Conservation (phyloP, 305 asterid species). For the Solanum hybrid region DNA sequence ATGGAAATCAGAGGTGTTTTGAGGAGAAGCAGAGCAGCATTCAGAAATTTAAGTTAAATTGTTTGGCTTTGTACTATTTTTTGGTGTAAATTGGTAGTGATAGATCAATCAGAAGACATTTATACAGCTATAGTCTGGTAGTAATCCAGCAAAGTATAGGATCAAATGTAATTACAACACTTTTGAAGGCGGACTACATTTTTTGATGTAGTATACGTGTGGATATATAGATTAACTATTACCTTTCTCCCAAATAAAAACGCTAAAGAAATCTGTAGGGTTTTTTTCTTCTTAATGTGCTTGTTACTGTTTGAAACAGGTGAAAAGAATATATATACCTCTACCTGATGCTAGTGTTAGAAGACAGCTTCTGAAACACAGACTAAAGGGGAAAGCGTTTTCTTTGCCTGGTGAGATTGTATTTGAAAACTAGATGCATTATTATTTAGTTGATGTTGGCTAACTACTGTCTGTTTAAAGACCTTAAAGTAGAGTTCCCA, state of each 20-base stretch:
- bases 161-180: not conserved
- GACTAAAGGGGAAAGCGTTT: constrained; percentile 77
- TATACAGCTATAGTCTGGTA: not conserved
- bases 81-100: not conserved
- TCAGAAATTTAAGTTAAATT: not conserved
- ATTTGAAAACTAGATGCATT: not conserved
- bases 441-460: not conserved
- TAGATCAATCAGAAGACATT: not conserved
- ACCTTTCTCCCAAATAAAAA: not conserved
- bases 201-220: not conserved
- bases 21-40: not conserved
- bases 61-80: not conserved
- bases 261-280: not conserved
- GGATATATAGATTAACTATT: not conserved
- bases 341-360: constrained; percentile 85
- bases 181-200: not conserved
- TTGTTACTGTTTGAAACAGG: constrained; percentile 36
- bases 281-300: not conserved
- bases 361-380: constrained; percentile 71
- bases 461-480: not conserved
- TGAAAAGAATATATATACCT: constrained; percentile 93
- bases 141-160: not conserved
- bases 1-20: not conserved
- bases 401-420: constrained; percentile 74
- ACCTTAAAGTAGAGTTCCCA: not conserved